Conservation (phyloP, 176 grass and related monocot species). For the Phragmites australis region DNA sequence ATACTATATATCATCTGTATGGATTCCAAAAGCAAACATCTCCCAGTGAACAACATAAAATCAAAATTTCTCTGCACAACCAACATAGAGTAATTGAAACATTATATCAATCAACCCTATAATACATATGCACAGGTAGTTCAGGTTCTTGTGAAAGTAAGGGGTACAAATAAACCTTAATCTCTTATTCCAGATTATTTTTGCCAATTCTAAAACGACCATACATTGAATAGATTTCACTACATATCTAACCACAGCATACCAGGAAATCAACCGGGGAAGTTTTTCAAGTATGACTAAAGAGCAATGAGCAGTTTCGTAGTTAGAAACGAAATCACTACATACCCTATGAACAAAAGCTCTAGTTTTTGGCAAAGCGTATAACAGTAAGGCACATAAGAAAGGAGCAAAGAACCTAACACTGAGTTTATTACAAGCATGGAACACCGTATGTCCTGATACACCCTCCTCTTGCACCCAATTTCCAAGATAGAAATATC, state of each 20-base stretch:
- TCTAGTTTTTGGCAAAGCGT: constrained; percentile 1
- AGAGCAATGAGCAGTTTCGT: not conserved
- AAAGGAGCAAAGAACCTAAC: constrained; percentile 6
- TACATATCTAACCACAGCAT: not conserved
- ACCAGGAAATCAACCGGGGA: constrained; percentile 1
- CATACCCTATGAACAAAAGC: not conserved
- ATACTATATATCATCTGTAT: not conserved
- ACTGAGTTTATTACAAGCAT: constrained; percentile 18
- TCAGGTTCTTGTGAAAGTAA: constrained; percentile 19
- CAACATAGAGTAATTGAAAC: not conserved
- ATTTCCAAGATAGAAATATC: constrained; percentile 15
- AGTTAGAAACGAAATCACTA: not conserved
- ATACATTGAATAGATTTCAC: not conserved
- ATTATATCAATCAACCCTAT: not conserved
- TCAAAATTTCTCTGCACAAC: constrained; percentile 17
- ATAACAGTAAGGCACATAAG: not conserved
- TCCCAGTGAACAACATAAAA: not conserved
- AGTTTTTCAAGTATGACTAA: not conserved
- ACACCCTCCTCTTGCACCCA: constrained; percentile 20
- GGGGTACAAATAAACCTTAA: not conserved
- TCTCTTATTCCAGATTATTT: not conserved
- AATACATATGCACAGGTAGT: constrained; percentile 9
- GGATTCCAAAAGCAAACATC: constrained; percentile 3
- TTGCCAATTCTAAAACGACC: not conserved
- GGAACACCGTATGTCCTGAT: not conserved